Conservation (phyloP, 2,329 filamentous ascomycete species). For the Talaromyces funiculosus region DNA sequence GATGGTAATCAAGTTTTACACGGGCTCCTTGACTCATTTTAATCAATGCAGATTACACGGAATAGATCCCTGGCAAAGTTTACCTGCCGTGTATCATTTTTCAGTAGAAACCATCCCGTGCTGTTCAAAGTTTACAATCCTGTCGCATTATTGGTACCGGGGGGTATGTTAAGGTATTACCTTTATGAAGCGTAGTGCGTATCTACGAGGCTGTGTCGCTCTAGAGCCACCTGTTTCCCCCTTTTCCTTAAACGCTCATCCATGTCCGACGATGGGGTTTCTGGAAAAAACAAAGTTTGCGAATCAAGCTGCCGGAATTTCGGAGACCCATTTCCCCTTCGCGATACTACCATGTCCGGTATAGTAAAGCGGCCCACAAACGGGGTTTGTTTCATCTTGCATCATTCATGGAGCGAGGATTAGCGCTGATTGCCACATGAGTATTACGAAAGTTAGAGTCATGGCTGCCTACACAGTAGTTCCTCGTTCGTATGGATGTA, state of each 20-base stretch:
- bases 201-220: constrained; percentile 1
- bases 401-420: neutral
- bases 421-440: neutral
- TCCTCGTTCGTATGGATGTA: too few species aligned
- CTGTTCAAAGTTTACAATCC: neutral
- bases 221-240: neutral
- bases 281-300: constrained; percentile 5
- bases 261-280: neutral
- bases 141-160: neutral
- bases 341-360: neutral
- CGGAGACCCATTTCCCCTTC: neutral
- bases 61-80: neutral
- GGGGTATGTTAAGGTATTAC: neutral
- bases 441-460: neutral
- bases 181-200: neutral
- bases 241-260: neutral
- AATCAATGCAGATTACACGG: neutral
- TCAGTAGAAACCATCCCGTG: neutral
- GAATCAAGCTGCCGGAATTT: neutral
- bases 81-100: neutral
- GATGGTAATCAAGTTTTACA: neutral
- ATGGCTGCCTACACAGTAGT: neutral
- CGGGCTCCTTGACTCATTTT: neutral
- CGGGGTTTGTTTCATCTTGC: constrained; percentile 1
- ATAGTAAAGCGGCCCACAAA: neutral